phyloP scores from a whole-genome alignment of 441 rosid species.

The Omphalea diandra region DNA sequence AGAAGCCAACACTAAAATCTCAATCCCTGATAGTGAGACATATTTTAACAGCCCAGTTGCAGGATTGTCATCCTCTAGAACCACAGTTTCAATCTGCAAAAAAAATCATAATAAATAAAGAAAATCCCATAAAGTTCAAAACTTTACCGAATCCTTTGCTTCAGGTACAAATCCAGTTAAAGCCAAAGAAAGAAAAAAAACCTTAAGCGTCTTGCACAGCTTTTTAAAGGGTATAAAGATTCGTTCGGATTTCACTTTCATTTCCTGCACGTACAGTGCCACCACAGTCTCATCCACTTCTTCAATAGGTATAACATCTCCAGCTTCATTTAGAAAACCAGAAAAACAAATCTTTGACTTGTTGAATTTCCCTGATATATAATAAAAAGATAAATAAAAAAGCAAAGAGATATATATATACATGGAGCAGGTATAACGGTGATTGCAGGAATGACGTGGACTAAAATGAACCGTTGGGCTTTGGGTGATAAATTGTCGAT shows the following conservation, averaged over 20 bases:
- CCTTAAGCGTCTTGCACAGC: conserved; percentile 46
- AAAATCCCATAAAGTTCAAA: neutral
- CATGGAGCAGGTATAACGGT: conserved; percentile 71
- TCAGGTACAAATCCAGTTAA: neutral
- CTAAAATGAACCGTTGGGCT: conserved; percentile 55
- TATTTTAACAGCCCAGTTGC: conserved; percentile 59
- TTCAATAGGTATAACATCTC: conserved; percentile 51
- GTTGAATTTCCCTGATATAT: too few relatives aligned
- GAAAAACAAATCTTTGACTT: too few relatives aligned
- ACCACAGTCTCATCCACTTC: conserved; percentile 71
- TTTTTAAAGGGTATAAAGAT: conserved; percentile 56
- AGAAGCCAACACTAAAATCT: conserved; percentile 73
- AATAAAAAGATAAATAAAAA: too few relatives aligned
- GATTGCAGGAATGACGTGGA: conserved; percentile 71
- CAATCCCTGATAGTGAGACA: conserved; percentile 44
- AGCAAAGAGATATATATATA: conserved; percentile 28
- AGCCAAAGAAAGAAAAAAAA: too few relatives aligned
- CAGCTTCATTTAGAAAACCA: conserved; percentile 36
- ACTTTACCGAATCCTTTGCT: neutral
- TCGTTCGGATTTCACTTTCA: conserved; percentile 42
- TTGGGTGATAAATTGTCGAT: conserved; percentile 48
- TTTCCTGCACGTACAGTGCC: conserved; percentile 61
- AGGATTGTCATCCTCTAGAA: conserved; percentile 67
- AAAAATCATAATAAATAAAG: too few relatives aligned
- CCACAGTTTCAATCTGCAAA: conserved; percentile 60